phyloP scores from a whole-genome alignment of 2,329 filamentous ascomycete genomes.

The Cryphonectria nitschkei region DNA sequence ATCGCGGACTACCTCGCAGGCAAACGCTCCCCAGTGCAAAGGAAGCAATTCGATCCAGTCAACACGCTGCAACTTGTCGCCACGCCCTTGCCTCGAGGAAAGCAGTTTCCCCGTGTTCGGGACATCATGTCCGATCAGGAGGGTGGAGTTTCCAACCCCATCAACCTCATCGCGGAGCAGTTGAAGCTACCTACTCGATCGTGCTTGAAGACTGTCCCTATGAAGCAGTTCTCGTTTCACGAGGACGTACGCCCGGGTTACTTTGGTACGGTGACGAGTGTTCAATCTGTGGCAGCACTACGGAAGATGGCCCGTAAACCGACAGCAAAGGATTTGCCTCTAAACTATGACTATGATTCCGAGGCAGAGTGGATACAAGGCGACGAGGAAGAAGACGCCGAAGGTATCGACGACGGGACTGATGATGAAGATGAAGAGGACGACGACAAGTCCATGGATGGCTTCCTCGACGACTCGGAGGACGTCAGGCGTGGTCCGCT shows the following conservation, averaged over 20 bases:
- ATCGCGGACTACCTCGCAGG: constrained; percentile 57
- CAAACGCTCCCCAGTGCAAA: constrained; percentile 49
- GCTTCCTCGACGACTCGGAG: constrained; percentile 86
- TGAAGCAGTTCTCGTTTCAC: constrained; percentile 66
- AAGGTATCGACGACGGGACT: constrained; percentile 61
- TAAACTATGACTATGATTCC: constrained; percentile 84
- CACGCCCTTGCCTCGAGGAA: constrained; percentile 53
- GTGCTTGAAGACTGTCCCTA: constrained; percentile 57
- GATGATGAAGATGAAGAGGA: constrained; percentile 71
- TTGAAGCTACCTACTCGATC: constrained; percentile 44
- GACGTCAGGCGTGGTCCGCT: constrained; percentile 58
- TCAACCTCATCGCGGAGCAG: constrained; percentile 44
- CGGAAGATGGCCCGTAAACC: constrained; percentile 58
- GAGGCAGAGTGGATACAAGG: constrained; percentile 85
- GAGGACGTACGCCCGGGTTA: constrained; percentile 73
- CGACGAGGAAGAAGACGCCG: constrained; percentile 69
- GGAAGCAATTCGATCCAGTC: constrained; percentile 48
- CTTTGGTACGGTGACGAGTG: constrained; percentile 71
- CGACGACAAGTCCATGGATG: constrained; percentile 85
- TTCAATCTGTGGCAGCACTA: constrained; percentile 55
- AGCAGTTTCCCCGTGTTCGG: constrained; percentile 56
- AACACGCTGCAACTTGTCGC: constrained; percentile 46
- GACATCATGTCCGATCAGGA: constrained; percentile 63
- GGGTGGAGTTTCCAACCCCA: constrained; percentile 40
- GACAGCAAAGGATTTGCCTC: constrained; percentile 55